Percentiles rank a stretch among this genome's conserved stretches.
These are phyloP conservation scores for Penicillium simplicissimum DNA, from an alignment of 495 filamentous ascomycete genomes.

Conservation along the genomic window DNA sequence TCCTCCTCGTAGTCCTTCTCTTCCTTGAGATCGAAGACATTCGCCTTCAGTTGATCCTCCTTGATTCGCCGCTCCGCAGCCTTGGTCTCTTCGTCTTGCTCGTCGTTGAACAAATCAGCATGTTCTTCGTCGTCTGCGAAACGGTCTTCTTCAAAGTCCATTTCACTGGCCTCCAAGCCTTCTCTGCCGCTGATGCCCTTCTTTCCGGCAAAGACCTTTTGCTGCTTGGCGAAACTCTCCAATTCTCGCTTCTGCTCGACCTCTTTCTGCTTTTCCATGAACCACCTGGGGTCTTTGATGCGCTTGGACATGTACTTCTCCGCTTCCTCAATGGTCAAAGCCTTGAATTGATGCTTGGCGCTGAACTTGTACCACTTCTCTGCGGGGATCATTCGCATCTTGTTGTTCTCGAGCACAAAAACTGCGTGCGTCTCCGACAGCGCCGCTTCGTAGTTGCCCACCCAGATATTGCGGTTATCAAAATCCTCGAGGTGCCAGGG, in stretches of 20 bases:
- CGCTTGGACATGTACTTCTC: slow-evolving; percentile 79
- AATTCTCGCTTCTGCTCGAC: slow-evolving; percentile 49
- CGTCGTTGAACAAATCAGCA: slow-evolving; percentile 75
- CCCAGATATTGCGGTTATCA: slow-evolving; percentile 89
- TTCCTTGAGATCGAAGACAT: slow-evolving; percentile 80
- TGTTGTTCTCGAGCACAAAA: slow-evolving; percentile 62
- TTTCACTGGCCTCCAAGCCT: slow-evolving; percentile 60
- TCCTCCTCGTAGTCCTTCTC: slow-evolving; percentile 85
- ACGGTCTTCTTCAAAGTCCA: slow-evolving; percentile 65
- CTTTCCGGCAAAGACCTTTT: slow-evolving; percentile 48
- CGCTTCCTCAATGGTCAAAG: slow-evolving; percentile 78
- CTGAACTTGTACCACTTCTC: slow-evolving; percentile 96
- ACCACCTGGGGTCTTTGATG: slow-evolving; percentile 71
- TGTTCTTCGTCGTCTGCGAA: slow-evolving; percentile 89
- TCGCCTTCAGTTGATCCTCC: slow-evolving; percentile 82
- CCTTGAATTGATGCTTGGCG: slow-evolving; percentile 79
- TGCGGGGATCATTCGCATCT: slow-evolving; percentile 83
- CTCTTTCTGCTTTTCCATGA: slow-evolving; percentile 64
- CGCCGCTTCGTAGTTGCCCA: slow-evolving; percentile 83
- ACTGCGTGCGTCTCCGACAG: slow-evolving; percentile 77
- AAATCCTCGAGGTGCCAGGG: slow-evolving; percentile 98
- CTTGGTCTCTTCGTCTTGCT: slow-evolving; percentile 79
- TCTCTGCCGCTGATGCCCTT: slow-evolving; percentile 32
- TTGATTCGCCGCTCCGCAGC: slow-evolving; percentile 84
- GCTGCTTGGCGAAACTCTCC: slow-evolving; percentile 49